Evolutionary conservation across 495 filamentous ascomycete species (phyloP).

Genomic region (Articulospora tetracladia): DNA sequence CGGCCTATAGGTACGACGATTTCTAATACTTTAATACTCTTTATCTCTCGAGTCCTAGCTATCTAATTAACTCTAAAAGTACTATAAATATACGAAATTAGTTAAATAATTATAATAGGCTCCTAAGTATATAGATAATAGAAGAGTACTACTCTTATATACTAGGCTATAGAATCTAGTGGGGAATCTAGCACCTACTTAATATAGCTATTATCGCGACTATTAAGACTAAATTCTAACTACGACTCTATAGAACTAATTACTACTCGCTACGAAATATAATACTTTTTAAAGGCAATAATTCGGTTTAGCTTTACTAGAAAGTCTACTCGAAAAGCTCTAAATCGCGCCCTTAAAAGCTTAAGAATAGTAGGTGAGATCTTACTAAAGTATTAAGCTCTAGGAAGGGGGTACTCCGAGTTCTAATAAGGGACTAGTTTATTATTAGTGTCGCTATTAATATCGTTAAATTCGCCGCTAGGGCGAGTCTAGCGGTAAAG

Average conservation of each 20-base stretch:
- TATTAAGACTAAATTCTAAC: not conserved
- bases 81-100: not conserved
- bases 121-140: not conserved
- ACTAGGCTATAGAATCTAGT: not conserved
- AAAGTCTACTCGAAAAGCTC: not conserved
- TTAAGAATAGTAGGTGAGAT: not conserved
- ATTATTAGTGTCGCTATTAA: not conserved
- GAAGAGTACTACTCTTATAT: not conserved
- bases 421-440: too few relatives aligned
- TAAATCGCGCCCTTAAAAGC: not conserved
- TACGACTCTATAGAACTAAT: not conserved
- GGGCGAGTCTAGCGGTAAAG: too few relatives aligned
- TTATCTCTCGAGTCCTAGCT: not conserved
- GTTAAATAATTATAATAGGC: not conserved
- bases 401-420: not conserved
- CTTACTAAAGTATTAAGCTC: not conserved
- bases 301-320: not conserved
- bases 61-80: not conserved
- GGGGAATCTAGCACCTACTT: not conserved
- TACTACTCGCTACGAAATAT: not conserved
- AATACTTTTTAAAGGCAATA: not conserved
- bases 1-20: not conserved
- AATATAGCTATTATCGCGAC: not conserved
- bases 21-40: not conserved
- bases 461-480: too few relatives aligned